A percentile compares a stretch with the other conserved stretches of the same genome.
Conservation (phyloP, 2,329 filamentous ascomycete species). For the Aulographum hederae region DNA sequence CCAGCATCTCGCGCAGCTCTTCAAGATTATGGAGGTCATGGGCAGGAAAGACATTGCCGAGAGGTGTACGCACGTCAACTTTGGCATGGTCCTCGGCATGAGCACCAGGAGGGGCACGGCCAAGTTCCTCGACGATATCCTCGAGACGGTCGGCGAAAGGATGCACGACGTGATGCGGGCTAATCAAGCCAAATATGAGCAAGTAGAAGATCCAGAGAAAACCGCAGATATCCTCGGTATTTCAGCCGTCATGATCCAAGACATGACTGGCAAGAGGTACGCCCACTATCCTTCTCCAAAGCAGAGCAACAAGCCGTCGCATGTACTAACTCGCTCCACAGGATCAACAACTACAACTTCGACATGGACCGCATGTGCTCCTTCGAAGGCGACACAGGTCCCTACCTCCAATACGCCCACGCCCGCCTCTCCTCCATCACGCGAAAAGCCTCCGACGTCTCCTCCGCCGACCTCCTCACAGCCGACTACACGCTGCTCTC, state of each 20-base stretch:
- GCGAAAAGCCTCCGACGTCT: conserved; percentile 31
- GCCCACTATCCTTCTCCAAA: conserved; percentile 13
- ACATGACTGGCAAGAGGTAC: conserved; percentile 87
- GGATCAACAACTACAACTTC: conserved; percentile 50
- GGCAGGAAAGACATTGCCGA: conserved; percentile 39
- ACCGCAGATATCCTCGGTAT: conserved; percentile 84
- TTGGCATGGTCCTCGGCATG: conserved; percentile 50
- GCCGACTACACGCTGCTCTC: conserved; percentile 51
- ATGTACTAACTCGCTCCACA: conserved; percentile 9
- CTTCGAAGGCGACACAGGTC: conserved; percentile 64
- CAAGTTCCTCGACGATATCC: conserved; percentile 29
- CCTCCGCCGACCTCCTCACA: conserved; percentile 34
- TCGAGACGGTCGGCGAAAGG: conserved; percentile 54
- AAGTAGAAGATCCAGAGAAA: conserved; percentile 66
- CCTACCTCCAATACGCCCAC: conserved; percentile 64
- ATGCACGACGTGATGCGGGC: conserved; percentile 97
- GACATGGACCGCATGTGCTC: conserved; percentile 69
- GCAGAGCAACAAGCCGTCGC: too few relatives aligned
- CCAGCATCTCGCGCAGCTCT: conserved; percentile 44
- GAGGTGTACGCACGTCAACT: conserved; percentile 45
- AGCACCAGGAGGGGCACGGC: conserved; percentile 39
- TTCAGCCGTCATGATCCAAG: conserved; percentile 91
- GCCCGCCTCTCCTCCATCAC: conserved; percentile 45
- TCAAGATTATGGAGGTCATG: conserved; percentile 46
- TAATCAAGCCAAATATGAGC: conserved; percentile 77